Evolutionary conservation across 441 rosid species (phyloP).

Genomic region (Populus tomentosa): DNA sequence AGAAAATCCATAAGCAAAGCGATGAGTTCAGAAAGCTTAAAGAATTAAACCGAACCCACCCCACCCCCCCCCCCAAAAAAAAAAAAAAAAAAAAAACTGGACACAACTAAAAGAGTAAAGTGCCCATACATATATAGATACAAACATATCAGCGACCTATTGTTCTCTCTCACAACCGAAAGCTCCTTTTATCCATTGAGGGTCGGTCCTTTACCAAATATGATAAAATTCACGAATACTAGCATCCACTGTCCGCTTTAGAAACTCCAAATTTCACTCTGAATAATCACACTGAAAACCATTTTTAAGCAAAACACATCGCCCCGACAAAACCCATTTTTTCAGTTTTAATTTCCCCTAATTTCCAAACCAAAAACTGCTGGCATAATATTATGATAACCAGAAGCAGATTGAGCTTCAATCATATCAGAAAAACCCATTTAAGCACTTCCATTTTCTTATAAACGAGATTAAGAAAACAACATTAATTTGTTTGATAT

Average conservation of each 20-base stretch:
- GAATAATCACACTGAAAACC: neutral
- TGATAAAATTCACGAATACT: neutral
- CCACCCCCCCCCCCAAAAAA: too few relatives aligned
- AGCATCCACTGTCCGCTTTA: neutral
- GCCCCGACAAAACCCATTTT: neutral
- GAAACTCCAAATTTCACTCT: neutral
- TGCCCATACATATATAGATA: neutral
- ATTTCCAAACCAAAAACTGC: neutral
- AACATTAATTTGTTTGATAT: neutral
- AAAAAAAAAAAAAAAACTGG: neutral
- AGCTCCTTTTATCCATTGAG: neutral
- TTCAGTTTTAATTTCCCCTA: neutral
- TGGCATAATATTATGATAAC: neutral
- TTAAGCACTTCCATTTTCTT: neutral
- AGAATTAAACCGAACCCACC: neutral
- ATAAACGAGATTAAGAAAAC: neutral
- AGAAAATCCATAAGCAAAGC: neutral
- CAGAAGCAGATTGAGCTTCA: neutral
- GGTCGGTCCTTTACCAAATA: neutral
- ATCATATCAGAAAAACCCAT: too few relatives aligned
- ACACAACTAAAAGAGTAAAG: too few relatives aligned
- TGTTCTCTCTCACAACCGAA: neutral
- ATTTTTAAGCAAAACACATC: neutral
- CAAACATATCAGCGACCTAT: neutral
- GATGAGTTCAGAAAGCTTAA: neutral